Evolutionary conservation across 768 basidiomycete genomes (phyloP).

Genomic region (Mycena vulgaris): DNA sequence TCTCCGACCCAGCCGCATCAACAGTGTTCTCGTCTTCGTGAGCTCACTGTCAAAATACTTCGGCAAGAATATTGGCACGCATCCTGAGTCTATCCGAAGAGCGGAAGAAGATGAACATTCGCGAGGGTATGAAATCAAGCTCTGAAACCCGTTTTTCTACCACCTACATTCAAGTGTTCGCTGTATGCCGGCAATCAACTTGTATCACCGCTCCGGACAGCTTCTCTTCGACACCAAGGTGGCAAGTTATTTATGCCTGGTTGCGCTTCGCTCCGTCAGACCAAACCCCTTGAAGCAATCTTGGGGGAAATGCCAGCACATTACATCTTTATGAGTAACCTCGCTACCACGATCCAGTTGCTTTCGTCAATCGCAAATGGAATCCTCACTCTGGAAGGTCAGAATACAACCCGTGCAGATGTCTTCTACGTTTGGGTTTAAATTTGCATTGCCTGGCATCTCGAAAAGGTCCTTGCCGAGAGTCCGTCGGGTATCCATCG

Average conservation of each 20-base stretch:
- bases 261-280: no score
- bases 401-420: constrained; percentile 47
- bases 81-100: no score
- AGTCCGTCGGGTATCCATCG: constrained; percentile 27
- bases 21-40: not conserved
- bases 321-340: constrained; percentile 32
- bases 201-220: no score
- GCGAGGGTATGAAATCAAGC: no score
- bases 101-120: not conserved
- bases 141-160: no score
- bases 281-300: no score
- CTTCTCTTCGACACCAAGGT: no score
- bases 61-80: constrained; percentile 6
- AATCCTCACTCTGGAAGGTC: constrained; percentile 47
- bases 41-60: constrained; percentile 19
- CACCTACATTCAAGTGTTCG: no score
- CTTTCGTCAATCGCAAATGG: constrained; percentile 41
- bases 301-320: no score
- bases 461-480: constrained; percentile 40
- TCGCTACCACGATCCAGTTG: constrained; percentile 39
- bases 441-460: constrained; percentile 48
- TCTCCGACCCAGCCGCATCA: no score
- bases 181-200: no score
- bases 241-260: no score
- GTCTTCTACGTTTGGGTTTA: constrained; percentile 50